Evolutionary conservation across 2,329 filamentous ascomycete species (phyloP).

Genomic region (Ilyonectria destructans): DNA sequence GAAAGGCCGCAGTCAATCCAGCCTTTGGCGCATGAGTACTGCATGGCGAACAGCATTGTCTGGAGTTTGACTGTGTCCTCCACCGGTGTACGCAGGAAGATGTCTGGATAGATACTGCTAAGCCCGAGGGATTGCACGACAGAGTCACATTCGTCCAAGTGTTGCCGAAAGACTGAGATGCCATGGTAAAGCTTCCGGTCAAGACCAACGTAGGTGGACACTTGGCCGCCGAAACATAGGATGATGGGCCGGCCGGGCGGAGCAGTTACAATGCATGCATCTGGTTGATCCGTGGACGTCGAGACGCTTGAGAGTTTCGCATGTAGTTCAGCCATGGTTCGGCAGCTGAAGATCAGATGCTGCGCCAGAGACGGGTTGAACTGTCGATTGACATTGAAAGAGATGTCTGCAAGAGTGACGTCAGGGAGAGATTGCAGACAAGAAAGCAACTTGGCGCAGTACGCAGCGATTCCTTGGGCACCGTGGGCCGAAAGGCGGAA

Average conservation of each 20-base stretch:
- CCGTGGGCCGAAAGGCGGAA: too few relatives aligned
- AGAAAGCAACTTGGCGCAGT: not conserved
- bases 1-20: slow-evolving; percentile 5
- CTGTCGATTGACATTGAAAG: too few relatives aligned
- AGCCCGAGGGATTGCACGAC: not conserved
- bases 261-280: not conserved
- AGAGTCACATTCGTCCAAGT: slow-evolving; percentile 7
- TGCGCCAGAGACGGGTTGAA: too few relatives aligned
- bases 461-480: not conserved
- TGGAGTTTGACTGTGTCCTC: not conserved
- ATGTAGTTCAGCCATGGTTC: too few relatives aligned
- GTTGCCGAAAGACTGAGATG: not conserved
- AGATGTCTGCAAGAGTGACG: too few relatives aligned
- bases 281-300: too few relatives aligned
- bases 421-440: not conserved
- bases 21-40: slow-evolving; percentile 7
- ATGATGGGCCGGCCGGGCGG: not conserved
- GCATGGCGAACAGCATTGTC: slow-evolving; percentile 6
- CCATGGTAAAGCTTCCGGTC: slow-evolving; percentile 2
- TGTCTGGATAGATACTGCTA: not conserved
- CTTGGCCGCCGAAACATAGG: slow-evolving; percentile 12
- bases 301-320: too few relatives aligned
- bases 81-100: not conserved
- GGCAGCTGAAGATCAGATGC: too few relatives aligned
- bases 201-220: not conserved